A percentile compares a stretch with the other conserved stretches of the same genome.
These are phyloP conservation scores for Leccinellum rugosiceps DNA, from an alignment of 768 basidiomycete genomes.

Conservation along the genomic window DNA sequence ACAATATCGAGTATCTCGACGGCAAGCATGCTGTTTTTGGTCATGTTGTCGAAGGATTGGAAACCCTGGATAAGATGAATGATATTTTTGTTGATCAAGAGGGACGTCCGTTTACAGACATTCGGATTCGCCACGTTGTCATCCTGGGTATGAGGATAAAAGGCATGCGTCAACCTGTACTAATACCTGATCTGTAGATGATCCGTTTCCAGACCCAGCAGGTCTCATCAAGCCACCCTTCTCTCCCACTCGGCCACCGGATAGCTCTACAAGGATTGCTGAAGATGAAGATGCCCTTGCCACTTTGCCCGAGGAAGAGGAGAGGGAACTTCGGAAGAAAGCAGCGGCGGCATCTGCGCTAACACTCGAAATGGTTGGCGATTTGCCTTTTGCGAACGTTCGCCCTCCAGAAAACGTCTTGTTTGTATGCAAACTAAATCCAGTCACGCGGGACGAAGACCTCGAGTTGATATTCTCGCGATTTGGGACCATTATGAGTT, in stretches of 20 bases:
- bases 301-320: slow-evolving; percentile 83
- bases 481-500: slow-evolving; percentile 94
- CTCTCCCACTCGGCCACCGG: slow-evolving; percentile 78
- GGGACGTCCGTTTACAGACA: slow-evolving; percentile 89
- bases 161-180: not conserved
- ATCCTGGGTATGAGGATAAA: slow-evolving; percentile 63
- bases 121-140: slow-evolving; percentile 93
- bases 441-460: slow-evolving; percentile 94
- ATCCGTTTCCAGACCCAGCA: slow-evolving; percentile 89
- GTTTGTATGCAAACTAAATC: slow-evolving; percentile 98
- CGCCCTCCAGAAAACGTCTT: slow-evolving; percentile 97
- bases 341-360: slow-evolving; percentile 91
- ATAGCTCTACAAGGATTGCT: slow-evolving; percentile 84
- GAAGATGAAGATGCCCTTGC: slow-evolving; percentile 92
- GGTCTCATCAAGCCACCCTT: slow-evolving; percentile 69
- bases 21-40: slow-evolving; percentile 95
- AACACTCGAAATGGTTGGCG: slow-evolving; percentile 99
- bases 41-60: slow-evolving; percentile 90
- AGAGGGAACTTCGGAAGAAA: slow-evolving; percentile 74
- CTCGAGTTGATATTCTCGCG: slow-evolving; percentile 95
- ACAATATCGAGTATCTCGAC: slow-evolving; percentile 93
- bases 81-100: slow-evolving; percentile 88
- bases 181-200: slow-evolving; percentile 52
- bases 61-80: slow-evolving; percentile 89
- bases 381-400: slow-evolving; percentile 96